These are phyloP conservation scores for Sporothrix globosa DNA, from an alignment of 2,329 filamentous ascomycete genomes.

Conservation along the genomic window DNA sequence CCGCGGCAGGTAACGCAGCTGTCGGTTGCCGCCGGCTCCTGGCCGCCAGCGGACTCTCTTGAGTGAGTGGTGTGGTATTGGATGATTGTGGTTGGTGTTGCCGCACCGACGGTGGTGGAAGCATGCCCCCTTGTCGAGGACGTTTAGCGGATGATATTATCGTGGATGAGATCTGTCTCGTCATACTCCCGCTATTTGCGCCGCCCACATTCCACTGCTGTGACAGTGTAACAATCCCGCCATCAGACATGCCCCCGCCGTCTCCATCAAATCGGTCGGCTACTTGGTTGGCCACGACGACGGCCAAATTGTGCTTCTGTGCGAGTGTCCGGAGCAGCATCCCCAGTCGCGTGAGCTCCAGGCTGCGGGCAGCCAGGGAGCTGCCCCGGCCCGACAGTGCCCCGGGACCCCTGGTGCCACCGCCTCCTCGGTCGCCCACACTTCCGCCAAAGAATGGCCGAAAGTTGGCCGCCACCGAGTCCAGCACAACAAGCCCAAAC, in stretches of 20 bases:
- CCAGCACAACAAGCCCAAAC: constrained; percentile 79
- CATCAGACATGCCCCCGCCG: constrained; percentile 6
- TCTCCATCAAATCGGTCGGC: constrained; percentile 73
- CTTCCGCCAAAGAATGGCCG: constrained; percentile 80
- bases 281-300: constrained; percentile 95
- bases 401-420: background rate
- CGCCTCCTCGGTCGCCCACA: constrained; percentile 35
- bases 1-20: constrained; percentile 33
- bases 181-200: background rate
- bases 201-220: constrained; percentile 18
- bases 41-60: constrained; percentile 57
- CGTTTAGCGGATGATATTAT: constrained; percentile 34
- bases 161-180: constrained; percentile 19
- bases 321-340: constrained; percentile 76
- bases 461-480: constrained; percentile 95
- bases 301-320: constrained; percentile 70
- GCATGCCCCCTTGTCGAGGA: constrained; percentile 27
- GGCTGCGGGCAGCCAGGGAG: constrained; percentile 70
- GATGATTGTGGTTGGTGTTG: constrained; percentile 13
- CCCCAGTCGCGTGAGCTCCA: constrained; percentile 77
- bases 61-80: constrained; percentile 37
- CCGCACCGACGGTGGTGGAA: constrained; percentile 32
- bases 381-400: background rate
- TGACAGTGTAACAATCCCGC: constrained; percentile 27
- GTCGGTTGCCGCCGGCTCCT: constrained; percentile 45